Base-by-base conservation (phyloP, 1,284 basidiomycete species). In the Austroboletus novae-zelandiae region DNA sequence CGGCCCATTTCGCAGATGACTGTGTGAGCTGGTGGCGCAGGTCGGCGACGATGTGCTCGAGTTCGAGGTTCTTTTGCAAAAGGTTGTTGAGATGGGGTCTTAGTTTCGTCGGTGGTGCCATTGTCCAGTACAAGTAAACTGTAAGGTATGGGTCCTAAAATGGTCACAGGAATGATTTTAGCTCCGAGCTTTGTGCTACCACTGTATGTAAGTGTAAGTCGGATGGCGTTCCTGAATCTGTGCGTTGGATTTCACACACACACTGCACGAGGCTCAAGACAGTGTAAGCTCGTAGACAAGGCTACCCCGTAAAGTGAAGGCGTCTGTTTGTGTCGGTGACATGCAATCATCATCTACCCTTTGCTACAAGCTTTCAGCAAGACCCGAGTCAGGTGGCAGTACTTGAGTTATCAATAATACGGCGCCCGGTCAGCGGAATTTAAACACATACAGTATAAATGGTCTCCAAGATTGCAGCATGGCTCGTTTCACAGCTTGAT, bases 1-100 rank as follows among this genome's bases (percentile, higher is more conserved):
- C 65, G 7, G 56, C 65, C 65, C 61, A 67, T 52, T 61, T 66
- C 35, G 61, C 62, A 17, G 59, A 50, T 17, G 65, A 64, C 40
- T 63, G 61, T 40, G 61, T 63, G 47, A 67, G 62, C 45, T 63
- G 65, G 36, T 63, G 62, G 5, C 65, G 61, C 20, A 63, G 34
- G 46, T 67, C 61, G 15, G 61, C 61, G 18, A 63, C 65, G 5
- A 62, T 45, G 18, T 63, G 61, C 48, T 63, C 61, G 37, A 63
- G 61, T 35, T 63, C 61, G 50, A 60, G 62, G 43, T 63, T 63
- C 54, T 63, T 63, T 30, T 63, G 61, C 20, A 63, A 46, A 23
- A 63, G 61, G 30, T 64, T 58, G 45, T 64, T 53, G 45, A 63
- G 61, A 35, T 67, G 61, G 31, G 61, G 62, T 51, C 65, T 50